Evolutionary conservation across 164 flowering plant genomes (phyloP).

Genomic region (Aristolochia californica): DNA sequence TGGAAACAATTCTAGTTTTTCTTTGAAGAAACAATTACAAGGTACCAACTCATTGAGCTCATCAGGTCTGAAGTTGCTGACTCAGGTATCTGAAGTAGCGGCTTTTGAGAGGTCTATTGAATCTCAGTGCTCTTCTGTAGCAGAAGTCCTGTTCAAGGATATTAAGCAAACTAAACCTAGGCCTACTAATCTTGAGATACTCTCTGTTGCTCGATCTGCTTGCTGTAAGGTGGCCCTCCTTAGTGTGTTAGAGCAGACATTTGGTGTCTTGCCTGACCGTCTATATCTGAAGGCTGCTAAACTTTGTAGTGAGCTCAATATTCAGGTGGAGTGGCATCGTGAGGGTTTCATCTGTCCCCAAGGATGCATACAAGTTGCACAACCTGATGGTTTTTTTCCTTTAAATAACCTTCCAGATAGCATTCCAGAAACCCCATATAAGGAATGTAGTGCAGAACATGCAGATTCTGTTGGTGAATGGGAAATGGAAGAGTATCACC

Average conservation of each 20-base stretch:
- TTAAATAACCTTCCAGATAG: conserved; percentile 25
- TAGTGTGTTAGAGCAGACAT: conserved; percentile 50
- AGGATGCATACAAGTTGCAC: conserved; percentile 47
- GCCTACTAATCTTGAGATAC: conserved; percentile 67
- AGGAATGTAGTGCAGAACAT: not conserved
- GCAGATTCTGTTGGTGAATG: conserved; percentile 22
- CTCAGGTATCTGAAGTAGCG: conserved; percentile 29
- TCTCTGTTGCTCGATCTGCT: conserved; percentile 62
- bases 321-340: conserved; percentile 67
- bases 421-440: conserved; percentile 5
- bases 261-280: conserved; percentile 61
- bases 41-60: conserved; percentile 26
- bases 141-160: conserved; percentile 56
- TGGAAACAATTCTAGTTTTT: conserved; percentile 42
- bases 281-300: conserved; percentile 83
- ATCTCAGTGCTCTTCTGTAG: conserved; percentile 57
- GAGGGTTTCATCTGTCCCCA: conserved; percentile 75
- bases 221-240: conserved; percentile 72
- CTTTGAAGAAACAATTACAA: conserved; percentile 50
- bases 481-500: conserved; percentile 80
- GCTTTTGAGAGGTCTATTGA: conserved; percentile 48
- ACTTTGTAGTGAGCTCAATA: conserved; percentile 80
- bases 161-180: conserved; percentile 58
- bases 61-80: conserved; percentile 17
- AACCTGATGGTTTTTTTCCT: conserved; percentile 19